phyloP scores from a whole-genome alignment of 1,284 basidiomycete genomes.

The Grifola frondosa region DNA sequence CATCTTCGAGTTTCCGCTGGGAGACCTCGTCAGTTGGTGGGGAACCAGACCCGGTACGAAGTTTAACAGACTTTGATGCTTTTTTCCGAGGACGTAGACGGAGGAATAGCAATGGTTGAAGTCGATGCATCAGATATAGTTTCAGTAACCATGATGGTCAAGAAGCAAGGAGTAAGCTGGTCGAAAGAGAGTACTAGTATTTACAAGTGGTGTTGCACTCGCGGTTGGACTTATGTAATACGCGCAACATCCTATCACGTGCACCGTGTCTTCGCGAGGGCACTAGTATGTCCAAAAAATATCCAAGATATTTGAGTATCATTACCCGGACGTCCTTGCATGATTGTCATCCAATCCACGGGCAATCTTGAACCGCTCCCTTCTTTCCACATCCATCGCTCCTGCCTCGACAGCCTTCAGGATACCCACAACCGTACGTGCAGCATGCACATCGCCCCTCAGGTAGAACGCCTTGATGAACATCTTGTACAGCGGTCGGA shows the following conservation, averaged over 20 bases:
- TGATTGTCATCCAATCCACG: no score
- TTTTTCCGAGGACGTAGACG: slow-evolving; percentile 17
- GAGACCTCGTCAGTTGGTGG: slow-evolving; percentile 13
- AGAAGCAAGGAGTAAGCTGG: no score
- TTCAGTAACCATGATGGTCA: background rate
- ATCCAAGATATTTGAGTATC: no score
- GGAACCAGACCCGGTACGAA: slow-evolving; percentile 3
- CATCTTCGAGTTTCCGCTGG: slow-evolving; percentile 75
- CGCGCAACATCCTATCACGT: no score
- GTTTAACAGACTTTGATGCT: slow-evolving; percentile 23
- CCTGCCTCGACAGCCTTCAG: slow-evolving; percentile 44
- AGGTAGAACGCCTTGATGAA: slow-evolving; percentile 63
- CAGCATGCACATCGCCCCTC: slow-evolving; percentile 51
- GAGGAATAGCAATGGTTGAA: slow-evolving; percentile 10
- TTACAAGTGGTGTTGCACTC: no score
- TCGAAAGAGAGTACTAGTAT: no score
- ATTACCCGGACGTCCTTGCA: no score
- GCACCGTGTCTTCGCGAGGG: no score
- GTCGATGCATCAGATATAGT: slow-evolving; percentile 12
- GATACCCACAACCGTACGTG: slow-evolving; percentile 53
- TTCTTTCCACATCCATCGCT: slow-evolving; percentile 11
- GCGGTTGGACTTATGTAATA: no score
- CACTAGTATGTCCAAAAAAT: no score
- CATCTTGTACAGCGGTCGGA: slow-evolving; percentile 65
- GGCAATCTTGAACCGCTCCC: slow-evolving; percentile 15